Percentiles rank a stretch among this genome's conserved stretches.
Conservation (phyloP, 352 stramenopile genomes). For the Bremia lactucae region DNA sequence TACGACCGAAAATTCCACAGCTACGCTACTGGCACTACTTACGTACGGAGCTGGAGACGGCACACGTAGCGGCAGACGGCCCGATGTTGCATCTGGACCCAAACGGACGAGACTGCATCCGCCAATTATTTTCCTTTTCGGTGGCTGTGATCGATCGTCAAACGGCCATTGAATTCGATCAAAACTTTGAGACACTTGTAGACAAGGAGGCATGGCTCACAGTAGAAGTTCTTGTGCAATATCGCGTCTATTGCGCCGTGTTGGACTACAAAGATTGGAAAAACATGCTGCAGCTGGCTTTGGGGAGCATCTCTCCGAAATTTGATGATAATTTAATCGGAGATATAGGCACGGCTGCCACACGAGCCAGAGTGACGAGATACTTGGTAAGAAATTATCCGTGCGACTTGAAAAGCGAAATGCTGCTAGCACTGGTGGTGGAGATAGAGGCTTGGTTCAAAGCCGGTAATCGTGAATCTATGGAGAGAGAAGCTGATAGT, state of each 20-base stretch:
- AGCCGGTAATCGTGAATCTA: constrained; percentile 11
- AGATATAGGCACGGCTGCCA: constrained; percentile 11
- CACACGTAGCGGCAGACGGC: constrained; percentile 36
- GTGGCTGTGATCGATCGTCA: constrained; percentile 36
- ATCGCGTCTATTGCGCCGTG: constrained; percentile 60
- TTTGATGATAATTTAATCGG: constrained; percentile 6
- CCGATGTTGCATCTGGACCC: constrained; percentile 55
- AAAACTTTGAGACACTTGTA: constrained; percentile 28
- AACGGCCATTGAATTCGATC: constrained; percentile 11
- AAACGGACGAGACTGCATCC: constrained; percentile 54
- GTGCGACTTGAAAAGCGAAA: constrained; percentile 40
- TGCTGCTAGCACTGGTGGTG: constrained; percentile 28
- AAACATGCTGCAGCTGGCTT: constrained; percentile 42
- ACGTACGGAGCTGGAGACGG: constrained; percentile 44
- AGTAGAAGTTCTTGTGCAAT: constrained; percentile 40
- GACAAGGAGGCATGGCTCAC: constrained; percentile 64
- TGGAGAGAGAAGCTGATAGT: constrained; percentile 28
- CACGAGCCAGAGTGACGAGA: constrained; percentile 29
- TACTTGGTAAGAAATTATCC: constrained; percentile 42
- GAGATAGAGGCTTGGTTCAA: constrained; percentile 50
- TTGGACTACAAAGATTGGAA: constrained; percentile 38
- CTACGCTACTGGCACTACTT: constrained; percentile 50
- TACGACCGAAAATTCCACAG: constrained; percentile 26
- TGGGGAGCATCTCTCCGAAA: constrained; percentile 34
- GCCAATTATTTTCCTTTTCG: constrained; percentile 47